These are phyloP conservation scores for Candida freyschussii DNA, from an alignment of 1,139 yeast genomes.

Conservation along the genomic window DNA sequence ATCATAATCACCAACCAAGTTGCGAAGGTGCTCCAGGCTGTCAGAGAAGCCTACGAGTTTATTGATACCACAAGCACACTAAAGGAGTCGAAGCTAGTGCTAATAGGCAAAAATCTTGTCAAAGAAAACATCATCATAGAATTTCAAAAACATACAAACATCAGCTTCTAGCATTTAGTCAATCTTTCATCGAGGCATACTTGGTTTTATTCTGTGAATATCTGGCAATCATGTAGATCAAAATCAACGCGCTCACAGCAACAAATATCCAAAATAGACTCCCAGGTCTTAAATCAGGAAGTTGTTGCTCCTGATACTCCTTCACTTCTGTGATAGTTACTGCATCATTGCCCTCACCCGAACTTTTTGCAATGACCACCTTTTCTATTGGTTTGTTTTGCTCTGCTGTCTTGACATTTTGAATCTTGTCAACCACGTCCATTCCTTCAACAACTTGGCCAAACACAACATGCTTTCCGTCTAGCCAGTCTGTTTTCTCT, in stretches of 20 bases:
- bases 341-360: conserved; percentile 29
- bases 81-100: conserved; percentile 53
- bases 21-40: conserved; percentile 77
- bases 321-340: conserved; percentile 20
- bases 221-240: conserved; percentile 15
- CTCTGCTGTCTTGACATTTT: conserved; percentile 44
- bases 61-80: conserved; percentile 43
- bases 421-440: conserved; percentile 53
- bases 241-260: conserved; percentile 17
- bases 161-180: conserved; percentile 3
- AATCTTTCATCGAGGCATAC: conserved; percentile 26
- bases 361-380: conserved; percentile 40
- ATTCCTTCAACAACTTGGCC: conserved; percentile 72
- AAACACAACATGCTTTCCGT: conserved; percentile 73
- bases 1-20: conserved; percentile 40
- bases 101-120: conserved; percentile 70
- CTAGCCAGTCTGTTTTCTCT: conserved; percentile 56
- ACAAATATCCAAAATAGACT: conserved; percentile 19
- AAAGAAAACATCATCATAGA: conserved; percentile 29
- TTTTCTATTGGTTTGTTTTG: conserved; percentile 36
- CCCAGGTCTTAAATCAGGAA: conserved; percentile 15
- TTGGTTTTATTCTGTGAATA: conserved; percentile 9
- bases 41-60: conserved; percentile 84
- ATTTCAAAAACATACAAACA: conserved; percentile 19
- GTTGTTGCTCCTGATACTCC: conserved; percentile 21